Percentiles rank a stretch among this genome's conserved stretches.
Conservation (phyloP, 1,284 basidiomycete genomes). For the Pyrrhoderma lamaoense region DNA sequence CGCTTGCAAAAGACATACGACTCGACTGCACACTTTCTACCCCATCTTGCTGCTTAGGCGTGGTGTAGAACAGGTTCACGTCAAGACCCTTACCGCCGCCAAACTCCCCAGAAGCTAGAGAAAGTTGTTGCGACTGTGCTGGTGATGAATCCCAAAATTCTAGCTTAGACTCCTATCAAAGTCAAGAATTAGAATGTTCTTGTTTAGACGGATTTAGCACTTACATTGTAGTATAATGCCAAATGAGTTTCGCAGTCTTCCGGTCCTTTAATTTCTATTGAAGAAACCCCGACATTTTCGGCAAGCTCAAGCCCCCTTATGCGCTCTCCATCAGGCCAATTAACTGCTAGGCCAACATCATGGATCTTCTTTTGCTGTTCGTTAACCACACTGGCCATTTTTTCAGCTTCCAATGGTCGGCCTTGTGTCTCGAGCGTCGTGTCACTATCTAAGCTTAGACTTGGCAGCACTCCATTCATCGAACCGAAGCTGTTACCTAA, state of each 20-base stretch:
- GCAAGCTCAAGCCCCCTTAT: no score
- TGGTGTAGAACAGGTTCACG: no score
- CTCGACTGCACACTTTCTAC: constrained; percentile 2
- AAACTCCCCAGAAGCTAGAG: constrained; percentile 2
- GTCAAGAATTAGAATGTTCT: background rate
- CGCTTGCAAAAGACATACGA: constrained; percentile 16
- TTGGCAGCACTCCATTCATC: background rate
- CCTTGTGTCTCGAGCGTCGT: constrained; percentile 1
- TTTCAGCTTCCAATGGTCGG: no score
- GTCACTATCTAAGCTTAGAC: background rate
- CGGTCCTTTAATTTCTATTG: background rate
- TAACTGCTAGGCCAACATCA: no score
- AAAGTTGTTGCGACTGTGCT: background rate
- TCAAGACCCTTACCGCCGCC: background rate
- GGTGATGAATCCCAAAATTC: background rate
- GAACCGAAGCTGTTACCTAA: no score
- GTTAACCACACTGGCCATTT: no score
- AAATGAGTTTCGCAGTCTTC: background rate
- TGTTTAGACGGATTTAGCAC: background rate
- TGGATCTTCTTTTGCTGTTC: no score
- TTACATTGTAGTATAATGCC: constrained; percentile 1
- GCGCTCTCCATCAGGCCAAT: no score
- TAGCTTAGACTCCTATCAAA: constrained; percentile 4
- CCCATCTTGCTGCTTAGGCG: no score
- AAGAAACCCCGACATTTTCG: no score